Conservation (phyloP, 768 basidiomycete genomes). For the Suillus paluster region DNA sequence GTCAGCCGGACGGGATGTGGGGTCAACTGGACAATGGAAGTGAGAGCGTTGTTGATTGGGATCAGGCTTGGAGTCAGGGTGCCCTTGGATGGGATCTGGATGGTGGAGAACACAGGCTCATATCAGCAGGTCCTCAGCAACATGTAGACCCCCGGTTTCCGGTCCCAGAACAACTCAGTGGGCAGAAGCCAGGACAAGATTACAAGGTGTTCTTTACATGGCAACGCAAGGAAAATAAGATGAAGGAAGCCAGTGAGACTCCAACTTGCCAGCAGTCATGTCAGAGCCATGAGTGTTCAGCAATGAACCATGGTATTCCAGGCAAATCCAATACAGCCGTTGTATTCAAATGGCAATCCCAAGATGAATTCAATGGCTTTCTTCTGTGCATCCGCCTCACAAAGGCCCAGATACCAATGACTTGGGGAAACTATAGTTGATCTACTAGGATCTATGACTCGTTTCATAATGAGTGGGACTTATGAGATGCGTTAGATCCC, state of each 20-base stretch:
- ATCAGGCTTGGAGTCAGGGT: no score
- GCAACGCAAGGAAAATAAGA: not conserved
- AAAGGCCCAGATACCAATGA: not conserved
- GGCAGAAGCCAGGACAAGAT: not conserved
- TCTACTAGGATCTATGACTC: not conserved
- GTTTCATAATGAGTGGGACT: conserved; percentile 2
- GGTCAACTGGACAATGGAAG: not conserved
- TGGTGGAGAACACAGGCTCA: not conserved
- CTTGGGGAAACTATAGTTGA: not conserved
- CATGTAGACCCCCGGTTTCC: no score
- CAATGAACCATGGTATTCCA: no score
- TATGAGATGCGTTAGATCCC: not conserved
- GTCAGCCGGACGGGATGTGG: not conserved
- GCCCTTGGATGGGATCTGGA: not conserved
- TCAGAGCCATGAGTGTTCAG: no score
- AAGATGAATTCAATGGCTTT: not conserved
- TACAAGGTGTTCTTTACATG: not conserved
- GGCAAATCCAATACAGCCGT: no score
- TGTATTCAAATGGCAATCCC: not conserved
- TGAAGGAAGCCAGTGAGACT: not conserved
- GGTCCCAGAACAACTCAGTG: no score
- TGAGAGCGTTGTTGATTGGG: no score
- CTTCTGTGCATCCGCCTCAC: not conserved
- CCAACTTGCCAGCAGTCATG: not conserved
- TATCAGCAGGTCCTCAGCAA: not conserved